These are phyloP conservation scores for Leucosporidium scottii DNA, from an alignment of 768 basidiomycete species.

Conservation along the genomic window DNA sequence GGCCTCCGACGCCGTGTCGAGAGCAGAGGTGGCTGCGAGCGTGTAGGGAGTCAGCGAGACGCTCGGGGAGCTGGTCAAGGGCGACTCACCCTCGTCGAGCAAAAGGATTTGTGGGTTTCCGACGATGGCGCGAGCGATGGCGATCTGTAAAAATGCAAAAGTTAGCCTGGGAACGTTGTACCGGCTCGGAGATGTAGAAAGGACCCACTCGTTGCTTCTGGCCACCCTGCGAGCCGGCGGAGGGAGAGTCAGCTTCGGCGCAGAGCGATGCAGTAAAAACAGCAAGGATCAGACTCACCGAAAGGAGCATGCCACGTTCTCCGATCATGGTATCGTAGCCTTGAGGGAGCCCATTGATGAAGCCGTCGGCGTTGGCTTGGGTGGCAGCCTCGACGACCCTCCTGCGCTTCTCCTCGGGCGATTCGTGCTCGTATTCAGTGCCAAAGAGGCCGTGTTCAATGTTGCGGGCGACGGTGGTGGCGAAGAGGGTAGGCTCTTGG, in stretches of 20 bases:
- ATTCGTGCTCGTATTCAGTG: constrained; percentile 42
- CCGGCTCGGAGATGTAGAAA: background rate
- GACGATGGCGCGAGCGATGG: constrained; percentile 48
- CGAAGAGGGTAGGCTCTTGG: constrained; percentile 47
- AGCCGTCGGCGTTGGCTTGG: constrained; percentile 49
- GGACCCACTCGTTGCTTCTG: constrained; percentile 35
- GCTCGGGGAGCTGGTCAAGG: no score
- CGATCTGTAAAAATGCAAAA: constrained; percentile 36
- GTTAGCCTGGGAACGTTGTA: background rate
- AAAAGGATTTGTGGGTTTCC: constrained; percentile 43
- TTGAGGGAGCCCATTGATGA: constrained; percentile 47
- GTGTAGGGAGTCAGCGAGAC: background rate
- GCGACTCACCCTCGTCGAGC: constrained; percentile 43
- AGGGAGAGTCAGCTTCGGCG: no score
- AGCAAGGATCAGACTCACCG: constrained; percentile 3
- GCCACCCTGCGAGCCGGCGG: constrained; percentile 39
- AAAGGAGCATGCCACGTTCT: constrained; percentile 48
- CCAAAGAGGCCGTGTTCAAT: constrained; percentile 50
- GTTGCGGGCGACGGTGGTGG: constrained; percentile 46
- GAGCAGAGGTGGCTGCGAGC: constrained; percentile 42
- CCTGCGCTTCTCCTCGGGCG: constrained; percentile 43
- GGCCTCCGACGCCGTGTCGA: constrained; percentile 46
- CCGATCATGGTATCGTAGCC: constrained; percentile 48
- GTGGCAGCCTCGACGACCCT: constrained; percentile 47
- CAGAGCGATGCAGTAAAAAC: no score